A percentile compares a stretch with the other conserved stretches of the same genome.
Conservation (phyloP, 2,329 filamentous ascomycete genomes). For the Alternaria sp. region DNA sequence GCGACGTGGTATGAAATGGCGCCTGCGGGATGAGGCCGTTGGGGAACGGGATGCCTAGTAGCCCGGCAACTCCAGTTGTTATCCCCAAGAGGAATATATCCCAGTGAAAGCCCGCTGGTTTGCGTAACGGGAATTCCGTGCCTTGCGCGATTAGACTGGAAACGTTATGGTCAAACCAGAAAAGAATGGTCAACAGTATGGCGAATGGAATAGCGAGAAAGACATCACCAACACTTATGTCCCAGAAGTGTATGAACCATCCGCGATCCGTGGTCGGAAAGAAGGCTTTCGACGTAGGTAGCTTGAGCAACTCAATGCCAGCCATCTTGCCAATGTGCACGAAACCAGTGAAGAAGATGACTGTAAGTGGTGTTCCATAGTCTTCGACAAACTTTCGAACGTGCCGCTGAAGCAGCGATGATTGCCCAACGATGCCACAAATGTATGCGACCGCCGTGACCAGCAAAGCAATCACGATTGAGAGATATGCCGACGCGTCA, state of each 20-base stretch:
- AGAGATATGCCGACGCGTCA: slow-evolving; percentile 75
- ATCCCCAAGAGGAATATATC: slow-evolving; percentile 66
- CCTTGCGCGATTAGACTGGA: slow-evolving; percentile 65
- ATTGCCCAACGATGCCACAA: slow-evolving; percentile 74
- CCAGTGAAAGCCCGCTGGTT: slow-evolving; percentile 69
- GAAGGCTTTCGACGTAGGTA: slow-evolving; percentile 81
- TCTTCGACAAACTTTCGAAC: slow-evolving; percentile 86
- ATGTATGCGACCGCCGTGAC: slow-evolving; percentile 80
- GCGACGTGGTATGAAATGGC: slow-evolving; percentile 65
- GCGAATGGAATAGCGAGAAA: slow-evolving; percentile 91
- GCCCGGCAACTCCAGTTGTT: slow-evolving; percentile 63
- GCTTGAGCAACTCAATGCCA: slow-evolving; percentile 70
- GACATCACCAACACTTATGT: slow-evolving; percentile 74
- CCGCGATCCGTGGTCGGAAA: slow-evolving; percentile 75
- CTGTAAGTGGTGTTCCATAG: slow-evolving; percentile 75
- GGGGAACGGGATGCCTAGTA: slow-evolving; percentile 65
- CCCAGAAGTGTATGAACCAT: slow-evolving; percentile 86
- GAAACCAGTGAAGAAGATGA: slow-evolving; percentile 87
- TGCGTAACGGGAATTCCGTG: slow-evolving; percentile 63
- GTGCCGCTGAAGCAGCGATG: slow-evolving; percentile 76
- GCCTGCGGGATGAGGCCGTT: slow-evolving; percentile 68
- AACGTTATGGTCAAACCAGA: slow-evolving; percentile 87
- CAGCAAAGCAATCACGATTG: slow-evolving; percentile 76
- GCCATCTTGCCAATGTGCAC: slow-evolving; percentile 85
- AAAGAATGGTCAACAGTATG: slow-evolving; percentile 80